Percentiles rank a stretch among this genome's conserved stretches.
Evolutionary conservation across 2,329 filamentous ascomycete species (phyloP).

Genomic region (Beauveria australis): DNA sequence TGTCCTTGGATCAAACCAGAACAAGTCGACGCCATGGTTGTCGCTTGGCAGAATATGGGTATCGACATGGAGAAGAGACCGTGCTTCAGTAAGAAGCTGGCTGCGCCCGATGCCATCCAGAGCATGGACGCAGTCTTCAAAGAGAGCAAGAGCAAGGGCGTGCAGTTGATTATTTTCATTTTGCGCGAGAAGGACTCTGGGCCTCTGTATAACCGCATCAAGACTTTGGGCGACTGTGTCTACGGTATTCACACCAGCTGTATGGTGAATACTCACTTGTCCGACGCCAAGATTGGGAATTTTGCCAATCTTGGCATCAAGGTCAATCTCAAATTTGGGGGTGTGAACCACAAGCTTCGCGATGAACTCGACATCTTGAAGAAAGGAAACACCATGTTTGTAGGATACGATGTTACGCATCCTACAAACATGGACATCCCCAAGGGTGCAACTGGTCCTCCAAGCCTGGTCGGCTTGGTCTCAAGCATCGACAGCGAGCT

Average conservation of each 20-base stretch:
- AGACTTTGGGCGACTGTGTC: constrained; percentile 57
- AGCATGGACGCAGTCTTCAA: constrained; percentile 25
- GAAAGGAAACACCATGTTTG: constrained; percentile 70
- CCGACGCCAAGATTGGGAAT: constrained; percentile 20
- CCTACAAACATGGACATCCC: constrained; percentile 52
- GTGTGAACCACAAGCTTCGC: constrained; percentile 59
- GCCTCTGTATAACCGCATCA: constrained; percentile 56
- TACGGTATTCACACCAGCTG: constrained; percentile 64
- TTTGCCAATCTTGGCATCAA: constrained; percentile 67
- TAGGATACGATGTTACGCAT: constrained; percentile 85
- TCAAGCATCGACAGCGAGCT: constrained; percentile 62
- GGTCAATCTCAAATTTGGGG: constrained; percentile 73
- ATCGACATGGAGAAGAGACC: constrained; percentile 27
- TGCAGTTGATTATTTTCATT: constrained; percentile 53
- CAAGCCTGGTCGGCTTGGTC: constrained; percentile 75
- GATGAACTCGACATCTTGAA: constrained; percentile 51
- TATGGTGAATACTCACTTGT: constrained; percentile 34
- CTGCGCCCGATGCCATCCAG: constrained; percentile 5
- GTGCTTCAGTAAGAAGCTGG: constrained; percentile 8
- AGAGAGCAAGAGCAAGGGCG: constrained; percentile 21
- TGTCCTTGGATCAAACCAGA: constrained; percentile 14
- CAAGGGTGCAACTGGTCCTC: constrained; percentile 32
- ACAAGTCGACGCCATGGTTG: constrained; percentile 25
- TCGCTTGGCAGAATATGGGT: constrained; percentile 22
- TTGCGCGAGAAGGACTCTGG: constrained; percentile 41